Base-by-base conservation (phyloP, 2,329 filamentous ascomycete species). In the Daldinia sp. region DNA sequence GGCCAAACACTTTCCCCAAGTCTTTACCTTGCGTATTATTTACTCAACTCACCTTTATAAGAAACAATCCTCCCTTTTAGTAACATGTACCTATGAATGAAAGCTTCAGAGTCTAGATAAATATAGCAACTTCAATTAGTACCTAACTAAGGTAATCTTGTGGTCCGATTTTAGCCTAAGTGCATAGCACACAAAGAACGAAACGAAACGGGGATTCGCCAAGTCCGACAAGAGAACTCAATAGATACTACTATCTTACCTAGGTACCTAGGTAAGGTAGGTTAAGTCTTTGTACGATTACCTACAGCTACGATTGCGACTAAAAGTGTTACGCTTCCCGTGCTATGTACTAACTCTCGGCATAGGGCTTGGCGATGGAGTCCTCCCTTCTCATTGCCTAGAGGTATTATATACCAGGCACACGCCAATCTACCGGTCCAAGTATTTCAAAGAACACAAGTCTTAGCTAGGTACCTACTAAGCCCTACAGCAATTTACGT, bases 141-240 rank as follows among this genome's bases (percentile, higher is more conserved):
- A 26, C 15, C 12, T 33, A 33, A 6, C 30, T 2, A 2, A 33
- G 30, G 44, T 48, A 48, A 15, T 28, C 12, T 48, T 15, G 44
- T 15, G 23, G 23, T 15, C 44, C 44, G 23, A 3, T 50, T 50
- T 50, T 30, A 50, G 23, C 46, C 46, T n/a, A 50, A 50, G 46
- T 23, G 23, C 30, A 33, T 9, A 10, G 18, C 13, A 30, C 46
- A 50, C 46, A 50, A 28, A 50, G 2, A 33, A 33, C 5, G 30
- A 33, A 33, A 50, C 26, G 26, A 50, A n/a, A 37, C 12, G 3
- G 10, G 20, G 23, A 13, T 13, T 30, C 26, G 46, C 13, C 46
- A 50, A 50, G 46, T 30, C 46, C 44, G 44, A 48, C 6, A 48
- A 28, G 46, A 7, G 10, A 50, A 50, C 46, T 50, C 46, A 12